These are phyloP conservation scores for Chrysanthemum seticuspe DNA, from an alignment of 129 eudicot genomes.

Conservation along the genomic window DNA sequence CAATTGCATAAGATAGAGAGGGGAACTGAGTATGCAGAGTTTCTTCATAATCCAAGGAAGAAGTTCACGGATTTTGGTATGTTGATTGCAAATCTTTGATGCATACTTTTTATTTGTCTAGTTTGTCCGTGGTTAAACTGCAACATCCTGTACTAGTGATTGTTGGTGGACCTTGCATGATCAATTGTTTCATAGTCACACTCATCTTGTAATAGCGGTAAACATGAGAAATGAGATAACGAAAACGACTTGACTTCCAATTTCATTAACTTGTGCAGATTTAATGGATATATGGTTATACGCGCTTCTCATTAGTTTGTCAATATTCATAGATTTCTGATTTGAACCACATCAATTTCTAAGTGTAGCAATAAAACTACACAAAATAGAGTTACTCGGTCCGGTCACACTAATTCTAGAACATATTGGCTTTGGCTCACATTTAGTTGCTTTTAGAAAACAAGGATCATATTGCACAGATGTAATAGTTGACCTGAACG, in stretches of 20 bases:
- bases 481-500: not conserved
- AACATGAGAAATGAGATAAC: constrained; percentile 7
- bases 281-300: not conserved
- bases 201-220: not conserved
- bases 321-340: not conserved
- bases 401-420: not conserved
- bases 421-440: no score
- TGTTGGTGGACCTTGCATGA: constrained; percentile 10
- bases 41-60: constrained; percentile 92
- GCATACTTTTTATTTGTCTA: constrained; percentile 2
- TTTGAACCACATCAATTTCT: not conserved
- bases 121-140: no score
- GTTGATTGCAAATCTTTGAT: constrained; percentile 24
- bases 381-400: not conserved
- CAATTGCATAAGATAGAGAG: constrained; percentile 92
- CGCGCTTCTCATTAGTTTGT: not conserved
- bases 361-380: not conserved
- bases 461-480: not conserved
- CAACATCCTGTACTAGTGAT: constrained; percentile 3
- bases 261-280: not conserved
- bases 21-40: constrained; percentile 84
- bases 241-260: not conserved
- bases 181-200: no score
- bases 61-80: constrained; percentile 86
- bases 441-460: not conserved